Percentiles rank a stretch among this genome's conserved stretches.
Evolutionary conservation across 2,329 filamentous ascomycete genomes (phyloP).

Genomic region (Xylariaceae sp.): DNA sequence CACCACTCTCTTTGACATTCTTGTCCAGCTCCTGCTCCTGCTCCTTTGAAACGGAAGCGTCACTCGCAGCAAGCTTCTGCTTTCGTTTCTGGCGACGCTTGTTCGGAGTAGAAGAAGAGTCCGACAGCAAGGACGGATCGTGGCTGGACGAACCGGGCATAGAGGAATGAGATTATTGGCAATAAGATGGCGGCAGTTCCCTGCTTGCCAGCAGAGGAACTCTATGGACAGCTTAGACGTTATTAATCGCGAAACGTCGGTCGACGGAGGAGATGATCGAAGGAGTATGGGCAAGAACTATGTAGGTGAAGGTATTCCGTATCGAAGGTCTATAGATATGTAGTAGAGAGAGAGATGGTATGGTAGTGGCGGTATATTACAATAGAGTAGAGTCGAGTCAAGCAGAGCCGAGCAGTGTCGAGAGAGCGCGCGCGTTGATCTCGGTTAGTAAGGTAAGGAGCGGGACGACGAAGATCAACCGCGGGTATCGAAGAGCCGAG

Average conservation of each 20-base stretch:
- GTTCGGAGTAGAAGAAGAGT: conserved; percentile 28
- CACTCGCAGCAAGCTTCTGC: conserved; percentile 31
- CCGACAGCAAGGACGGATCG: conserved; percentile 28
- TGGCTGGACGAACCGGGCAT: conserved; percentile 35
- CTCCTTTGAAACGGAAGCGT: conserved; percentile 33
- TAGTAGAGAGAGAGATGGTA: background rate
- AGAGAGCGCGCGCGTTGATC: background rate
- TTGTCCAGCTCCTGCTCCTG: conserved; percentile 36
- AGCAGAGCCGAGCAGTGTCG: too few relatives aligned
- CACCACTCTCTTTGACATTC: conserved; percentile 34
- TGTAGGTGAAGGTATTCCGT: background rate
- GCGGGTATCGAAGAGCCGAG: conserved; percentile 14
- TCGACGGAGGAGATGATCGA: background rate
- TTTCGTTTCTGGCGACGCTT: conserved; percentile 29
- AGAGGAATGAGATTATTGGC: conserved; percentile 28
- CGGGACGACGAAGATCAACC: conserved; percentile 14
- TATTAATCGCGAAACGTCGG: conserved; percentile 8
- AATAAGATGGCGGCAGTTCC: conserved; percentile 29
- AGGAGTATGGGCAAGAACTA: conserved; percentile 3
- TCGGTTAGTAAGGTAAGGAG: conserved; percentile 5
- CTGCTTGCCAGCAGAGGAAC: conserved; percentile 34
- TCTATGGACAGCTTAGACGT: conserved; percentile 24
- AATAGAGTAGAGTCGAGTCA: background rate
- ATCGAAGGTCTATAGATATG: too few relatives aligned
- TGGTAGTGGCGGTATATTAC: background rate